These are phyloP conservation scores for Penicillium goetzii DNA, from an alignment of 495 filamentous ascomycete genomes.

Conservation along the genomic window DNA sequence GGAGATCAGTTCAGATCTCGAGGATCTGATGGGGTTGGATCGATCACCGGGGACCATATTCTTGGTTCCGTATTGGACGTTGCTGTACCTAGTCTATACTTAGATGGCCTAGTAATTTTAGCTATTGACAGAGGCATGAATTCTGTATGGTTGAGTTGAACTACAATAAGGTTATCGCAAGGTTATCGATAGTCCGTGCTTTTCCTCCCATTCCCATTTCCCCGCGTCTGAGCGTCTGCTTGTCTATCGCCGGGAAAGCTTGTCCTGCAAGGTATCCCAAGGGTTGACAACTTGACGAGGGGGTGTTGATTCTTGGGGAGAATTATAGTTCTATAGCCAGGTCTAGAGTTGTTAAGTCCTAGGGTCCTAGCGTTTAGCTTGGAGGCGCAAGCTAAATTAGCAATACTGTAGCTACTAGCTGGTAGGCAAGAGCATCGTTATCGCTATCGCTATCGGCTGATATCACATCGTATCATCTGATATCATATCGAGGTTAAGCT, in stretches of 20 bases:
- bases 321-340: neutral
- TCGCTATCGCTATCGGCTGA: no score
- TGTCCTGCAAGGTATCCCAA: neutral
- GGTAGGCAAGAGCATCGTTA: no score
- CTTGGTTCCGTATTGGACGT: neutral
- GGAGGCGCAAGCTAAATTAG: no score
- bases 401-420: no score
- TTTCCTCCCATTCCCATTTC: neutral
- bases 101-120: neutral
- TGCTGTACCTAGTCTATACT: neutral
- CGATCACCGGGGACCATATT: neutral
- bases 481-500: no score
- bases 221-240: neutral
- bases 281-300: neutral
- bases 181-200: conserved; percentile 1
- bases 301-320: neutral
- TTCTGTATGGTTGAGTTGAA: neutral
- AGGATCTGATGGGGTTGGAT: neutral
- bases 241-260: neutral
- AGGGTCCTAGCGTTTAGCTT: no score
- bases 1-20: neutral
- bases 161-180: neutral
- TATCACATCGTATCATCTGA: no score
- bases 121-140: no score
- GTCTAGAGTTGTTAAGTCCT: neutral